These are phyloP conservation scores for Thielaviopsis musarum DNA, from an alignment of 2,329 filamentous ascomycete species.

Conservation along the genomic window DNA sequence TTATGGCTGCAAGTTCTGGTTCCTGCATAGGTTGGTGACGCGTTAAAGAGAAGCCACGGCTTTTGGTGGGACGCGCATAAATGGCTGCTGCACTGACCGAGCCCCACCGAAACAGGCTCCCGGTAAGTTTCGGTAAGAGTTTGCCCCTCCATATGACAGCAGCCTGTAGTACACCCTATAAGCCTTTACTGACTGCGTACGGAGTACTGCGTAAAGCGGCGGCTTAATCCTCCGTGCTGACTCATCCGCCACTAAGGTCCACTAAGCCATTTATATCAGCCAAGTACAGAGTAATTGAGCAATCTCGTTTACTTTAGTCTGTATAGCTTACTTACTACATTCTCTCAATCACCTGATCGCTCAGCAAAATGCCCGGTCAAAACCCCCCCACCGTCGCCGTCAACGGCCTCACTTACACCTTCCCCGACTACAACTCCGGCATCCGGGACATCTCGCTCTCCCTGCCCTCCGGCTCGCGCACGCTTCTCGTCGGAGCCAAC, in stretches of 20 bases:
- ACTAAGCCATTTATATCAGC: too few species aligned
- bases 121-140: not conserved
- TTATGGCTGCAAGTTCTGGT: not conserved
- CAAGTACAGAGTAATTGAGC: too few species aligned
- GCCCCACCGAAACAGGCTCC: not conserved
- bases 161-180: too few species aligned
- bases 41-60: not conserved
- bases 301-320: constrained; percentile 7
- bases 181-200: not conserved
- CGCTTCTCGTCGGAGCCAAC: constrained; percentile 87
- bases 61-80: not conserved
- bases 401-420: constrained; percentile 67
- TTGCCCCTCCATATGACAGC: too few species aligned
- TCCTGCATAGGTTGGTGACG: not conserved
- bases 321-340: too few species aligned
- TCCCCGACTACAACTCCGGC: constrained; percentile 71
- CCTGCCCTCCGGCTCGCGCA: constrained; percentile 69
- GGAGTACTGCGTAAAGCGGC: not conserved
- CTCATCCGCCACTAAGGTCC: too few species aligned
- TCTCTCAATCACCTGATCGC: too few species aligned
- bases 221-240: not conserved
- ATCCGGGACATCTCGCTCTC: constrained; percentile 56
- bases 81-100: not conserved
- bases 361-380: constrained; percentile 16
- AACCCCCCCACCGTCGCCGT: constrained; percentile 50